Percentiles rank a stretch among this genome's conserved stretches.
phyloP scores from a whole-genome alignment of 1,139 yeast species.

The Nakaseomyces uthaithaninus region DNA sequence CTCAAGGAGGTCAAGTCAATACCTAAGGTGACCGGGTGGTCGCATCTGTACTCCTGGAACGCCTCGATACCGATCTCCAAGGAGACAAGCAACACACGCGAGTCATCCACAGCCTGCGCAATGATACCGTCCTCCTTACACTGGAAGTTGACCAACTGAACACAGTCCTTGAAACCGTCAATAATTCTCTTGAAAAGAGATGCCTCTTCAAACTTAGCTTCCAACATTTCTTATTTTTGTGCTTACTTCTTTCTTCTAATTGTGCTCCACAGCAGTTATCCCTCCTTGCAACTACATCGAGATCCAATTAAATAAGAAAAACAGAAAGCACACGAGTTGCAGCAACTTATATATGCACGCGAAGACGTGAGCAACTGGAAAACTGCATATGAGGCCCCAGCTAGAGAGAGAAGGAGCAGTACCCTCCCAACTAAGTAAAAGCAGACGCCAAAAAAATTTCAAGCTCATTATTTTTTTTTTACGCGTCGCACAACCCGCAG shows the following conservation, averaged over 20 bases:
- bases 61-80: conserved; percentile 82
- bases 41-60: conserved; percentile 92
- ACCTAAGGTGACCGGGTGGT: conserved; percentile 87
- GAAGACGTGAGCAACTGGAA: no score
- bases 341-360: background rate
- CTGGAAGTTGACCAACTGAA: conserved; percentile 89
- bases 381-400: no score
- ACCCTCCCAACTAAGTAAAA: background rate
- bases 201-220: conserved; percentile 94
- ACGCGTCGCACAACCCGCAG: background rate
- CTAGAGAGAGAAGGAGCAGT: no score
- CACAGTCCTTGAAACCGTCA: conserved; percentile 89
- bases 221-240: conserved; percentile 57
- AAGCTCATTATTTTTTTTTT: no score
- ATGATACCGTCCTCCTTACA: conserved; percentile 92
- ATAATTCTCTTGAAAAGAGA: conserved; percentile 82
- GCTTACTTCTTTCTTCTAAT: background rate
- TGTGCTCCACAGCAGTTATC: no score
- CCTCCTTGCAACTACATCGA: no score
- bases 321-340: background rate
- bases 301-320: background rate
- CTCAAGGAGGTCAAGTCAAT: conserved; percentile 78
- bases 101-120: conserved; percentile 95
- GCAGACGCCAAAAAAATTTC: background rate
- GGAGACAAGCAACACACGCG: conserved; percentile 89